phyloP scores from a whole-genome alignment of 225 moss, liverwort and hornwort genomes.

The Neckera pumila region DNA sequence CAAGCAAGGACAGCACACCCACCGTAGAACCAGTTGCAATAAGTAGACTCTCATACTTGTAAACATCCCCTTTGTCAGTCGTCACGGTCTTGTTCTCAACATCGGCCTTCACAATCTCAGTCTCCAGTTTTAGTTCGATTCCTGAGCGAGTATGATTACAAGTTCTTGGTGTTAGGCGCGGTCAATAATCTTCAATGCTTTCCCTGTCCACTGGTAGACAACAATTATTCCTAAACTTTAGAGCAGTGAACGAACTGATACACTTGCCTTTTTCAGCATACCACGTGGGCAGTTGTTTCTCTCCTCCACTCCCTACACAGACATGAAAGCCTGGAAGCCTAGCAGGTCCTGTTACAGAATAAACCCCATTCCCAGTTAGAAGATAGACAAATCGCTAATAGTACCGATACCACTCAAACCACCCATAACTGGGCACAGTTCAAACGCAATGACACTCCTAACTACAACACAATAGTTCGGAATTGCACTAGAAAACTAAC shows the following conservation, averaged over 20 bases:
- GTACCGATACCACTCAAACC: not conserved
- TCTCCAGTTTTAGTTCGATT: constrained; percentile 23
- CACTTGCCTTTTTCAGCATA: constrained; percentile 55
- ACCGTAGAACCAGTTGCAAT: constrained; percentile 75
- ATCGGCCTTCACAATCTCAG: constrained; percentile 32
- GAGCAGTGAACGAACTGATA: not conserved
- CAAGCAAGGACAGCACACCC: not conserved
- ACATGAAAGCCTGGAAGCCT: constrained; percentile 72
- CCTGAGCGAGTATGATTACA: not conserved
- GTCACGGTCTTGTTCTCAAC: constrained; percentile 46
- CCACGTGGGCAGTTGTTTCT: constrained; percentile 71
- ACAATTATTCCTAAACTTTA: not conserved
- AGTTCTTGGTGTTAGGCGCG: not conserved
- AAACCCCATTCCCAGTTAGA: not conserved
- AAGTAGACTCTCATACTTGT: constrained; percentile 48
- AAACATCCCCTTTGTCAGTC: constrained; percentile 54
- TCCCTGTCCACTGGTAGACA: not conserved
- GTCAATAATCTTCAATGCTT: not conserved
- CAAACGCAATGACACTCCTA: not conserved
- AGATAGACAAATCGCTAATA: not conserved
- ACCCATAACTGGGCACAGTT: not conserved
- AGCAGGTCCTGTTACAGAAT: constrained; percentile 13
- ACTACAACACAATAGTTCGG: not conserved
- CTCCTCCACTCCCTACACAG: constrained; percentile 70
- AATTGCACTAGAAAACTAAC: not conserved